A percentile compares a stretch with the other conserved stretches of the same genome.
These are phyloP conservation scores for Gautieria morchelliformis DNA, from an alignment of 768 basidiomycete genomes.

Conservation along the genomic window DNA sequence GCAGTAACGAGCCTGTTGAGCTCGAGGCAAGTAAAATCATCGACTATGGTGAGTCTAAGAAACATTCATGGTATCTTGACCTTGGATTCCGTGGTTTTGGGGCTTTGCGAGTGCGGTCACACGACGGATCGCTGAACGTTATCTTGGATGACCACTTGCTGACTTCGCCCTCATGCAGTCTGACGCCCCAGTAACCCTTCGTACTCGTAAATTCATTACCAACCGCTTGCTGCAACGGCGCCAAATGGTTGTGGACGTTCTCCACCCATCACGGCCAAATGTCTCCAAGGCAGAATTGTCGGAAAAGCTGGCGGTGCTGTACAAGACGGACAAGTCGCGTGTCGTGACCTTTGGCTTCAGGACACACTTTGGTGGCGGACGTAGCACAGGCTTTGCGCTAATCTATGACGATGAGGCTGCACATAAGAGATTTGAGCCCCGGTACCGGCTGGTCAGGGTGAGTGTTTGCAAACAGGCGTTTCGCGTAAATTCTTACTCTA, in stretches of 20 bases:
- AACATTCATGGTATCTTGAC: neutral
- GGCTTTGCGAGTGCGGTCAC: neutral
- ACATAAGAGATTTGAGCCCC: slow-evolving; percentile 97
- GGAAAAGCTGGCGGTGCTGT: slow-evolving; percentile 85
- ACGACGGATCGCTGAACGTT: slow-evolving; percentile 24
- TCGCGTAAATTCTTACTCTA: neutral
- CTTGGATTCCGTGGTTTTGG: neutral
- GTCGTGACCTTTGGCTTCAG: slow-evolving; percentile 92
- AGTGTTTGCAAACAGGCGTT: slow-evolving; percentile 24
- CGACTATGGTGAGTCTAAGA: slow-evolving; percentile 15
- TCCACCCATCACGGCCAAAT: slow-evolving; percentile 93
- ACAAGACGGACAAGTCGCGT: slow-evolving; percentile 87
- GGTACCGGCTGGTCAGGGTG: slow-evolving; percentile 89
- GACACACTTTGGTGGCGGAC: slow-evolving; percentile 97
- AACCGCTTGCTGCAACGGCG: slow-evolving; percentile 94
- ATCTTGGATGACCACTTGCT: slow-evolving; percentile 21
- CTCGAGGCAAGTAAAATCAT: slow-evolving; percentile 17
- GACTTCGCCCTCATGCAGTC: slow-evolving; percentile 36
- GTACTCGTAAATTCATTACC: slow-evolving; percentile 98
- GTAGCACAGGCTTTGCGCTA: slow-evolving; percentile 92
- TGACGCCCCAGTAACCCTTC: slow-evolving; percentile 87
- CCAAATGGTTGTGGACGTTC: slow-evolving; percentile 91
- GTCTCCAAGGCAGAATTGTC: slow-evolving; percentile 86
- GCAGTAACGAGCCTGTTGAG: slow-evolving; percentile 10
- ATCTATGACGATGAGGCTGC: slow-evolving; percentile 94